These are phyloP conservation scores for Setaria italica DNA, from an alignment of 202 grass and related monocot species.

Conservation along the genomic window DNA sequence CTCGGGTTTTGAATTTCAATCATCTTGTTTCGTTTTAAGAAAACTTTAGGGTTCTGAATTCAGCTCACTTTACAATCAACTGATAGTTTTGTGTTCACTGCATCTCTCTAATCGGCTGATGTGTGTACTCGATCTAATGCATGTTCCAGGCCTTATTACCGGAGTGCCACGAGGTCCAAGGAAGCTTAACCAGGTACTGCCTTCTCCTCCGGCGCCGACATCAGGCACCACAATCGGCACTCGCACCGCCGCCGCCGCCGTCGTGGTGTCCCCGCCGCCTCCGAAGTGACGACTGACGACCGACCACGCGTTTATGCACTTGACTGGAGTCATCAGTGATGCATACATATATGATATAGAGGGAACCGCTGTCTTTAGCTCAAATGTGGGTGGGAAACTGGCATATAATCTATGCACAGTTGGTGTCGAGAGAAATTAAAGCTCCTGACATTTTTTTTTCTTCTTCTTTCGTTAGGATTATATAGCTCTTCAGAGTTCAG, in stretches of 20 bases:
- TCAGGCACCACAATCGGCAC: not conserved
- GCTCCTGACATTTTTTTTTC: not conserved
- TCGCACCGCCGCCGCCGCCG: not conserved
- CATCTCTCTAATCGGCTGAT: too few relatives aligned
- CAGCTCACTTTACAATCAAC: not conserved
- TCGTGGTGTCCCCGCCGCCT: not conserved
- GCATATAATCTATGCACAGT: not conserved
- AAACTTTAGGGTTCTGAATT: not conserved
- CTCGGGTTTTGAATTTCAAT: not conserved
- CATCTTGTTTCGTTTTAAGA: not conserved
- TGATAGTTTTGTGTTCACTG: too few relatives aligned
- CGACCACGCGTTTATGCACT: not conserved
- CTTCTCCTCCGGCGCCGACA: not conserved
- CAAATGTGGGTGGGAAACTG: too few relatives aligned
- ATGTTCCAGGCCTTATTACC: not conserved
- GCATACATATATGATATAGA: too few relatives aligned
- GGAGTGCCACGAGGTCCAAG: not conserved
- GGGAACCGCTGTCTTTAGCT: too few relatives aligned
- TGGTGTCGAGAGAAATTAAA: not conserved
- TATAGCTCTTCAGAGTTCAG: too few relatives aligned
- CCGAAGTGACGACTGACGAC: not conserved
- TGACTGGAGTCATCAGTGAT: too few relatives aligned
- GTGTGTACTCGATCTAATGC: too few relatives aligned
- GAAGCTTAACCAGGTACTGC: not conserved
- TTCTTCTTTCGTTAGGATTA: not conserved